These are phyloP conservation scores for Nemania abortiva DNA, from an alignment of 2,329 filamentous ascomycete species.

Conservation along the genomic window DNA sequence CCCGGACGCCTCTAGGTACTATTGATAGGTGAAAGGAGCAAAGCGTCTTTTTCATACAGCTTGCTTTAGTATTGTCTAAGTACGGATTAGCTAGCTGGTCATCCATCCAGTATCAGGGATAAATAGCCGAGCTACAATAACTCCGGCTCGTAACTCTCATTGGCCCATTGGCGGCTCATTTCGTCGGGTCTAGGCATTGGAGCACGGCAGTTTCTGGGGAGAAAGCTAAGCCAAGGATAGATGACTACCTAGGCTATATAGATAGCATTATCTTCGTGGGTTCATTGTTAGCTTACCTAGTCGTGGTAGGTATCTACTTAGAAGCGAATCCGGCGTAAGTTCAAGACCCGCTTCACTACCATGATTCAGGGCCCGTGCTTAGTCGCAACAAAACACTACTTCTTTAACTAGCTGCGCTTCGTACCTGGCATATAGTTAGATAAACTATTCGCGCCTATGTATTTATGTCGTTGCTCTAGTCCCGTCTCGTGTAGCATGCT, in stretches of 20 bases:
- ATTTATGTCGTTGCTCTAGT: background rate
- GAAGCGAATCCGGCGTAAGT: background rate
- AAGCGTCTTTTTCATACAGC: slow-evolving; percentile 13
- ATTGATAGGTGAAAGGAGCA: slow-evolving; percentile 11
- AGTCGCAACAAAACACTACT: background rate
- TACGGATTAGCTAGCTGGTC: background rate
- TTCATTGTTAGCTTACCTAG: background rate
- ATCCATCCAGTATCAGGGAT: slow-evolving; percentile 9
- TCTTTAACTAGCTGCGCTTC: background rate
- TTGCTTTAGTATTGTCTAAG: slow-evolving; percentile 9
- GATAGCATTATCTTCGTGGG: background rate
- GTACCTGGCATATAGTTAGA: background rate
- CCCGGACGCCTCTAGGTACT: background rate
- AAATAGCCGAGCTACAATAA: slow-evolving; percentile 35
- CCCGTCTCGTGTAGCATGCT: background rate
- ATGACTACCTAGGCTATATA: background rate
- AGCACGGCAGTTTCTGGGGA: slow-evolving; percentile 39
- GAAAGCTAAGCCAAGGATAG: slow-evolving; percentile 23
- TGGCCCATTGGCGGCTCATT: slow-evolving; percentile 26
- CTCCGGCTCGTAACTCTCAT: slow-evolving; percentile 21
- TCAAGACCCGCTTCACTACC: background rate
- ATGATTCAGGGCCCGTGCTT: background rate
- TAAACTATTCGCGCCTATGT: background rate
- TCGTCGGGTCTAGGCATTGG: slow-evolving; percentile 33
- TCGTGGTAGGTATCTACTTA: background rate